Evolutionary conservation across 768 basidiomycete genomes (phyloP), one percentile per base, ranked within the genome.

Genomic region (Leccinum broughii): DNA sequence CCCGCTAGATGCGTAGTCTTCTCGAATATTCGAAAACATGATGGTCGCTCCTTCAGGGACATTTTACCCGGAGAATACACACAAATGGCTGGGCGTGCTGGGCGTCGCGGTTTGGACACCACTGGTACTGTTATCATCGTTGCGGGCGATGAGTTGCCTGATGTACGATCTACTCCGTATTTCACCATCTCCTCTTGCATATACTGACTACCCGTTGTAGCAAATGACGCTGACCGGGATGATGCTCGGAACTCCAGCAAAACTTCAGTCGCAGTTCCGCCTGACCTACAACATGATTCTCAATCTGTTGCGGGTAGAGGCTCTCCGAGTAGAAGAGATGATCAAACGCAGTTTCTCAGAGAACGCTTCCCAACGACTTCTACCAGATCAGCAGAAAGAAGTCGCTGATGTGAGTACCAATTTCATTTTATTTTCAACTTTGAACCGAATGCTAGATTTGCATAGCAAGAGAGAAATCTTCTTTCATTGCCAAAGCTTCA

Each of bases 271-370:
- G 1, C 97, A 98, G 70, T 99, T 99, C 80, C 83, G 97, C 57
- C 81, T 99, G 63, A 99, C 97, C 1, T 99, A 98, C 77, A 98
- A 98, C 73, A 98, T 99, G 97, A 98, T 99, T 62, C 77, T 99
- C 61, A 99, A 99, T 70, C 77, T 99, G 41, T 82, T 99, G 10
- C 87, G 97, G 20, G 97, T 99, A 10, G 97, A 99, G 70, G 95
- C 97, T 0, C 80, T 99, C 51, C 82, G 88, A 60, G 96, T 98
- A 17, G 97, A 99, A 70, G 97, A 99, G 75, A 99, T 99, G 97
- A 98, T 99, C 71, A 98, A 98, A 74, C 83, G 97, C 41, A 95
- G 93, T 72, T 99, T 99, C 75, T 98, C 97, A 17, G 97, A 99
- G 77, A 98, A 98, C 70, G 88, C 94, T 1, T 90, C 97, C 0